These are phyloP conservation scores for Diplodia seriata DNA, from an alignment of 2,329 filamentous ascomycete species.

Conservation along the genomic window DNA sequence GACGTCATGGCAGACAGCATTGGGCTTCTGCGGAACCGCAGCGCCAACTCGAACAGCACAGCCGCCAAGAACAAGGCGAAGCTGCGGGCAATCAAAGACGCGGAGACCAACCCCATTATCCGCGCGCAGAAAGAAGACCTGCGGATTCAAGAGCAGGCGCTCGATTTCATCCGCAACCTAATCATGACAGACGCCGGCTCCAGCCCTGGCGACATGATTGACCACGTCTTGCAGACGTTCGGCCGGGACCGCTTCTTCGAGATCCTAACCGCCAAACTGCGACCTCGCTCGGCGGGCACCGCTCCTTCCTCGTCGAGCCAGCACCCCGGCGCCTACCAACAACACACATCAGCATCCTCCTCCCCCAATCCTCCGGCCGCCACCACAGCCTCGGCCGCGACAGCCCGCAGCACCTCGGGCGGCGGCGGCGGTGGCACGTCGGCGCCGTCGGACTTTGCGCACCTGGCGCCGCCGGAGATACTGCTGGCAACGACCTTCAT, in stretches of 20 bases:
- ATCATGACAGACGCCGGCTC: slow-evolving; percentile 68
- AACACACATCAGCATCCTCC: slow-evolving; percentile 30
- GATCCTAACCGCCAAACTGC: slow-evolving; percentile 79
- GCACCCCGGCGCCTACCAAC: slow-evolving; percentile 27
- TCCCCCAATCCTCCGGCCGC: slow-evolving; percentile 25
- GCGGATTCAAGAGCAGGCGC: slow-evolving; percentile 86
- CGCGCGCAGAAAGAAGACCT: slow-evolving; percentile 79
- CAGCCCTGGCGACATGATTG: slow-evolving; percentile 71
- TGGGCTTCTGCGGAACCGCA: slow-evolving; percentile 38
- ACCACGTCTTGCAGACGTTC: slow-evolving; percentile 77
- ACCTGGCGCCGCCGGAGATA: slow-evolving; percentile 62
- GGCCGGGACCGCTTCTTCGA: slow-evolving; percentile 81
- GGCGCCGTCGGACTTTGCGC: slow-evolving; percentile 7
- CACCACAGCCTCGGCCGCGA: slow-evolving; percentile 18
- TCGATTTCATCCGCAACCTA: slow-evolving; percentile 89
- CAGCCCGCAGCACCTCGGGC: slow-evolving; percentile 42
- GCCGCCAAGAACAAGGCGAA: slow-evolving; percentile 48
- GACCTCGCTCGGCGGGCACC: slow-evolving; percentile 42
- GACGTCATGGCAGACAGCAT: slow-evolving; percentile 57
- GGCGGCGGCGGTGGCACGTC: slow-evolving; percentile 42
- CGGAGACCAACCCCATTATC: slow-evolving; percentile 71
- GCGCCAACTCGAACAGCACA: slow-evolving; percentile 45
- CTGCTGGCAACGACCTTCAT: slow-evolving; percentile 80
- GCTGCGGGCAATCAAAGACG: slow-evolving; percentile 60
- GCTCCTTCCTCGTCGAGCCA: slow-evolving; percentile 1